phyloP scores from a whole-genome alignment of 805 yeast species.

The Ogataea thermomethanolica region DNA sequence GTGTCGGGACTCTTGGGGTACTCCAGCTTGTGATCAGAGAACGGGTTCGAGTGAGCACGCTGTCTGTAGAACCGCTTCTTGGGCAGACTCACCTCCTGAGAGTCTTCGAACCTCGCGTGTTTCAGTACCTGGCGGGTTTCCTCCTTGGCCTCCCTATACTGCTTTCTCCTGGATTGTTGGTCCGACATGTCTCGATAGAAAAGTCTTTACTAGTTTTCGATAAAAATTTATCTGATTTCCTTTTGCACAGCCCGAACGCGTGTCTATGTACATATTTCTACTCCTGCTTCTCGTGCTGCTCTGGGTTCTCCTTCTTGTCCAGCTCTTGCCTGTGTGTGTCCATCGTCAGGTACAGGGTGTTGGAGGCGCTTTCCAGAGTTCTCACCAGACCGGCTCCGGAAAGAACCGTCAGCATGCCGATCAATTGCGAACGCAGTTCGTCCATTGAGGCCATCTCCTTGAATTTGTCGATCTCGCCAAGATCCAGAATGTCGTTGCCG shows the following conservation, averaged over 20 bases:
- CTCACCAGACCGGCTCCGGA: constrained; percentile 88
- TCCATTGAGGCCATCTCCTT: constrained; percentile 70
- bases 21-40: constrained; percentile 88
- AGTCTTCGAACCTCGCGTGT: constrained; percentile 42
- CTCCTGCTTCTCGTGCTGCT: constrained; percentile 3
- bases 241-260: constrained; percentile 10
- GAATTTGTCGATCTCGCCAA: constrained; percentile 53
- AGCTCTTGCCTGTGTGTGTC: constrained; percentile 48
- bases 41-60: constrained; percentile 96
- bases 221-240: constrained; percentile 7
- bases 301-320: constrained; percentile 19
- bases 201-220: neutral
- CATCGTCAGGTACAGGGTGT: constrained; percentile 68
- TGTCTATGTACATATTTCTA: constrained; percentile 9
- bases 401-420: constrained; percentile 75
- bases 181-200: constrained; percentile 3
- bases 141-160: constrained; percentile 47
- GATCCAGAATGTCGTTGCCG: constrained; percentile 54
- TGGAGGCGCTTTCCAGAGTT: constrained; percentile 70
- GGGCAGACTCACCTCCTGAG: constrained; percentile 46
- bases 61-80: constrained; percentile 88
- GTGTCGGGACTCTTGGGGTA: constrained; percentile 77
- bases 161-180: constrained; percentile 38
- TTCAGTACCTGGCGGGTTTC: constrained; percentile 42
- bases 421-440: constrained; percentile 75